Evolutionary conservation across 495 filamentous ascomycete genomes (phyloP).

Genomic region (Halenospora varia): DNA sequence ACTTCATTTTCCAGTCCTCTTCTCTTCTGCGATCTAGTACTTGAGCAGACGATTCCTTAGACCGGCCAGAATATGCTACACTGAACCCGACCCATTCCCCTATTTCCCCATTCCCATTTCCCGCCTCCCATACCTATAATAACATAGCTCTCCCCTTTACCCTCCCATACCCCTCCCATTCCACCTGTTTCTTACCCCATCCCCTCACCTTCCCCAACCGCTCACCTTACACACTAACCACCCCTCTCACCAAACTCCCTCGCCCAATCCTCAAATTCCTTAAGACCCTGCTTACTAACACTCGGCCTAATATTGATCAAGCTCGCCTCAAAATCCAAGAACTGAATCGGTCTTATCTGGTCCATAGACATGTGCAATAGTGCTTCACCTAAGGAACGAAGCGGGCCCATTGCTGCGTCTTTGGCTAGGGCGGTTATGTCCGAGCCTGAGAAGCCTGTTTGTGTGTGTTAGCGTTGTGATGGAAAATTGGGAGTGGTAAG

Average conservation of each 20-base stretch:
- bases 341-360: conserved; percentile 82
- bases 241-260: conserved; percentile 88
- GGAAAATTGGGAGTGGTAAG: not conserved
- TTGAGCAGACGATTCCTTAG: too few species aligned
- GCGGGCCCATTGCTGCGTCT: conserved; percentile 96
- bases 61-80: too few species aligned
- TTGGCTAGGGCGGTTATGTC: conserved; percentile 98
- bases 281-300: conserved; percentile 79
- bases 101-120: too few species aligned
- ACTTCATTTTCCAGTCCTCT: too few species aligned
- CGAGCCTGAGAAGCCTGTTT: conserved; percentile 86
- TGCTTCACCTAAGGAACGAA: conserved; percentile 86
- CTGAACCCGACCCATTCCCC: too few species aligned
- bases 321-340: conserved; percentile 82
- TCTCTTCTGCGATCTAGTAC: too few species aligned
- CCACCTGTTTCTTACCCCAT: too few species aligned
- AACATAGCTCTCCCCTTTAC: too few species aligned
- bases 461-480: conserved; percentile 1
- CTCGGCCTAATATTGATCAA: conserved; percentile 83
- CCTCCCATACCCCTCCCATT: too few species aligned
- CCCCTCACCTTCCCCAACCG: too few species aligned
- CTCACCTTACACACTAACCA: too few species aligned
- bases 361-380: conserved; percentile 89
- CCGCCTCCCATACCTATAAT: too few species aligned
- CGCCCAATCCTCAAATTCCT: conserved; percentile 92